Base-by-base conservation (phyloP, 176 grass and related monocot genomes). In the Rhynchospora breviuscula region DNA sequence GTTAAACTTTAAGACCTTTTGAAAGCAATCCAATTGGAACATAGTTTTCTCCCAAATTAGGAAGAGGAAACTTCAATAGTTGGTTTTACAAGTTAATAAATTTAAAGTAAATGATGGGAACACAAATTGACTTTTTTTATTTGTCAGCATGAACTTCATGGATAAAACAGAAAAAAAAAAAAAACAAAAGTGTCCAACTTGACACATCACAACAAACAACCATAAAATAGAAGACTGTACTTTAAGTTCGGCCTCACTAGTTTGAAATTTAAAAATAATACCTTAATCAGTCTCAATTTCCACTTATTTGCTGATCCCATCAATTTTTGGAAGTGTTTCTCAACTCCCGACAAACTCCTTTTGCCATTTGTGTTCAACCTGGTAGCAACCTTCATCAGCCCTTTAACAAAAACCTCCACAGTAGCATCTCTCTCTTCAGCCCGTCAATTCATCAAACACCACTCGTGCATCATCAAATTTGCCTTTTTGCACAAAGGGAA, bases 401-500 rank as follows among this genome's bases (percentile, higher is more conserved):
- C 35, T 40, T 40, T 40, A 40, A 4, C 35, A 40, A 40, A 40
- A 40, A 40, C 2, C 2, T 40, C 35, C 35, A 40, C 2, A 0
- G 35, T 40, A 40, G 1, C 35, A 40, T 40, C 35, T 40, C 4
- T 40, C 2, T 40, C 35, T 40, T 40, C 35, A 40, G 35, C 35
- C 35, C 2, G 35, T 5, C 35, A 40, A 2, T 59, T 90, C 73
- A 9, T 61, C 53, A 22, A 90, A 90, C 63, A 86, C 85, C 21
- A 84, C 72, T 15, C 11, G 5, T 18, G 72, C 80, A n/a, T 74
- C 46, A 33, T 56, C 81, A 46, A 90, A 80, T 71, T 84, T 67
- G 1, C 29, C 85, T 80, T 84, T 65, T 84, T 90, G 47, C 88
- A 86, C 80, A 90, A 29, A 29, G 46, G 46, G 59, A 61, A 8